Evolutionary conservation across 208 protist species (phyloP).

Genomic region (Strigomonas culicis): DNA sequence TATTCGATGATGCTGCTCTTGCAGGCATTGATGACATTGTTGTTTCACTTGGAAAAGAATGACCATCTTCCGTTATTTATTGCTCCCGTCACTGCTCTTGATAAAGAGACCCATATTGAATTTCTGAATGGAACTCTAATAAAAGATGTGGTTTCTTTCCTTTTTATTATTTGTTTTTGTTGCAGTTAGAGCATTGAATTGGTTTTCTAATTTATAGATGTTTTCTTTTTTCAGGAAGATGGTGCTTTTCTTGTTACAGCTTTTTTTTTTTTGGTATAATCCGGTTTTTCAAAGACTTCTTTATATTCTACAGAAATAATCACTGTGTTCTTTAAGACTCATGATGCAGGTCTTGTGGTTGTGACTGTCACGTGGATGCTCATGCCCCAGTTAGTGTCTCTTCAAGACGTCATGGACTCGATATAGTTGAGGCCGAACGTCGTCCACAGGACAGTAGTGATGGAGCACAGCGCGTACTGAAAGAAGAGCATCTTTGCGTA

Average conservation of each 20-base stretch:
- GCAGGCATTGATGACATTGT: too few relatives aligned
- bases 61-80: too few relatives aligned
- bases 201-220: not conserved
- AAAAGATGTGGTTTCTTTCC: too few relatives aligned
- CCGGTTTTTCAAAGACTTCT: not conserved
- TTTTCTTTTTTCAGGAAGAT: not conserved
- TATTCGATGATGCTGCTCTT: not conserved
- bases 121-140: too few relatives aligned
- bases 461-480: slow-evolving; percentile 58
- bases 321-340: too few relatives aligned
- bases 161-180: slow-evolving; percentile 3
- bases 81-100: too few relatives aligned
- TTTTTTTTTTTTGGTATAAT: slow-evolving; percentile 4
- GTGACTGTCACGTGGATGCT: not conserved
- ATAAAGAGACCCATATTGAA: too few relatives aligned
- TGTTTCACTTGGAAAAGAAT: not conserved
- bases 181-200: not conserved
- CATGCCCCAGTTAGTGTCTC: not conserved
- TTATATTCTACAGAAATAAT: not conserved
- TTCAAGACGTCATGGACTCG: slow-evolving; percentile 11
- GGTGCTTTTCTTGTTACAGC: not conserved
- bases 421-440: slow-evolving; percentile 41
- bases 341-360: not conserved
- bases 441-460: slow-evolving; percentile 62
- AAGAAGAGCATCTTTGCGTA: slow-evolving; percentile 83